Base-by-base conservation (phyloP, 371 early-diverging fungal genomes). In the Basidiobolus meristosporus region DNA sequence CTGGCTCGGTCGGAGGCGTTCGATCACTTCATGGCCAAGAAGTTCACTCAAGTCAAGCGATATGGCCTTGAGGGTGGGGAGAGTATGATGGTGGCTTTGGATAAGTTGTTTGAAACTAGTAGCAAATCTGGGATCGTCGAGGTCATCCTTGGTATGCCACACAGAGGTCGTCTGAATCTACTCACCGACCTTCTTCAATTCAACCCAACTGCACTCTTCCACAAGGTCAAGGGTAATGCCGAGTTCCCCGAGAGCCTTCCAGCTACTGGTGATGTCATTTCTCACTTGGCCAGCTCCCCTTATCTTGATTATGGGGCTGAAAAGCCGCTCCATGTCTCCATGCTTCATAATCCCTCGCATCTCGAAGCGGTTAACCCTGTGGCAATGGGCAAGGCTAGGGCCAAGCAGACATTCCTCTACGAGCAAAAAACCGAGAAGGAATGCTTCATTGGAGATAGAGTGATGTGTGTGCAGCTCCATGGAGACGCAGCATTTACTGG, bases 11-110 rank as follows among this genome's bases (percentile, higher is more conserved):
- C 84, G 3, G 90, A 87, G 62, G 68, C 71, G 3, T 96, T 93
- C 65, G 97, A 96, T 59, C 88, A 85, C 46, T 92, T 90, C 49
- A 82, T 93, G 79, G 82, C 79, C 33, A 90, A 86, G 48, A 83
- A 80, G 53, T 96, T 92, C 59, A 82, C 87, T 5, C 83, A 87
- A 47, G 78, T 90, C 38, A 95, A 95, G 60, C 70, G 97, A 12
- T 96, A 92, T 46, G 96, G 97, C 11, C 57, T 96, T 12, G 92
- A 96, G 53, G 97, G 97, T 14, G 89, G 84, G n/a, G 97, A 96
- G 54, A 76, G 80, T 45, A 89, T 93, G 79, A 86, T 92, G 72
- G 77, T 88, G 0, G 87, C 80, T 5, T 53, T 95, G 31, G 87
- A 91, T 55, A 60, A 78, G 37, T 53, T 90, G n/a, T 84, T 93